Evolutionary conservation across 805 yeast genomes (phyloP), one percentile per base, ranked within the genome.

Genomic region (Kodamaea jinghongensis): DNA sequence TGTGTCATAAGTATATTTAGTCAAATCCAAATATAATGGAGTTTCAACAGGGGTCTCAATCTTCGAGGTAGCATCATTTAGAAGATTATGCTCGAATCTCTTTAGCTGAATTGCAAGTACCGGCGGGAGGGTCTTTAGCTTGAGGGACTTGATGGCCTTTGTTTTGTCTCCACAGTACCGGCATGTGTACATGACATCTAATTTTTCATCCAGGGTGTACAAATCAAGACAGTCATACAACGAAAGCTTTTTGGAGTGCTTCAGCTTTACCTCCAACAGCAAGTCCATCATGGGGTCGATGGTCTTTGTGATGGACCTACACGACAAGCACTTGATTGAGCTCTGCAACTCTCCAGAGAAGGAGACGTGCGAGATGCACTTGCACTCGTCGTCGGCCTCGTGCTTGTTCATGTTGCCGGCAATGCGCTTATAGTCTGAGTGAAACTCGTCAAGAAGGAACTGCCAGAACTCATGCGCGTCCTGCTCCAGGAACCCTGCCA

Each of bases 381-480:
- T 60, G 63, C 99, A 93, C 8, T 46, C 40, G 14, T 28, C 42
- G 4, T 42, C 48, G 8, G 34, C 38, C 13, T 41, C 41, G n/a
- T 32, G 34, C 20, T 34, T 31, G 31, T 28, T 29, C 16, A 17
- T 16, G 32, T 36, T 39, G 10, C 11, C 22, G 13, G 34, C 30
- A 15, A 43, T 33, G 8, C 45, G 26, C 28, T 47, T 65, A 50
- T 70, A 68, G 43, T 62, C 67, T 39, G 61, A 63, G 60, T 93
- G 99, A 41, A 93, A 62, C 61, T 89, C 95, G 60, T 91, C 86
- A 28, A 91, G 70, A 20, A 91, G 55, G 57, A 91, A 90, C 57
- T 93, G 97, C 83, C 95, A 83, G 61, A 91, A 93, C 61, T 93
- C 99, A 63, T 93, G 99, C 0, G 99, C 98, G 59, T 93, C 99